These are phyloP conservation scores for Astrothelium subdiscretum DNA, from an alignment of 495 filamentous ascomycete genomes.

Conservation along the genomic window DNA sequence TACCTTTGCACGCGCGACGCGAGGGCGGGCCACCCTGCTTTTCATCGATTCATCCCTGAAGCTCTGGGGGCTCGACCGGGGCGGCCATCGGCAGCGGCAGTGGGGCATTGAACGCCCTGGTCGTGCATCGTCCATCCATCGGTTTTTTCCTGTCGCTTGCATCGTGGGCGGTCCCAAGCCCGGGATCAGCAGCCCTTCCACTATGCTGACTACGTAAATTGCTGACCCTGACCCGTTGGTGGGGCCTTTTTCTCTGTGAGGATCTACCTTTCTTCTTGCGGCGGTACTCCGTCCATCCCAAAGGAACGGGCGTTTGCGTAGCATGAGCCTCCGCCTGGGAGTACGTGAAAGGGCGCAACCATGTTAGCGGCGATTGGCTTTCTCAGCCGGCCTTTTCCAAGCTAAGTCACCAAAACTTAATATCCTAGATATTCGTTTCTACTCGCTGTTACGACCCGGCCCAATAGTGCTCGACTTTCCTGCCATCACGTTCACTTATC, in stretches of 20 bases:
- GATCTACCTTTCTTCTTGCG: neutral
- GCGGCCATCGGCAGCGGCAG: neutral
- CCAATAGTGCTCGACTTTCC: neutral
- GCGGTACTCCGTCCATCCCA: neutral
- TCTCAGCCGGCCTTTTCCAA: neutral
- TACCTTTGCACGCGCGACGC: neutral
- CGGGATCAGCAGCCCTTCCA: neutral
- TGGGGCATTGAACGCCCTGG: neutral
- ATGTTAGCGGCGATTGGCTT: neutral
- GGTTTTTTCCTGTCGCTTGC: neutral
- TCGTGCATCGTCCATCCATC: neutral
- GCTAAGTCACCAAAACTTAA: neutral
- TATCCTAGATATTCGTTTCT: neutral
- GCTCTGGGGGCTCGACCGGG: neutral
- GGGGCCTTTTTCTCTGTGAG: conserved; percentile 1
- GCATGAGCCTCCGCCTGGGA: neutral
- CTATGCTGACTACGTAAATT: conserved; percentile 4
- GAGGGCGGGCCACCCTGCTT: neutral
- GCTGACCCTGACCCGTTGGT: conserved; percentile 1
- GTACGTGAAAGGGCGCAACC: neutral
- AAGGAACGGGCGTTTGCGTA: neutral
- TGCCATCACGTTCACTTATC: neutral
- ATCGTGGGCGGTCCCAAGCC: neutral
- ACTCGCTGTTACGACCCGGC: neutral
- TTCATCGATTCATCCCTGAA: neutral